Evolutionary conservation across 192 early-diverging fungal genomes (phyloP), one percentile per base, ranked within the genome.

Genomic region (Cetraspora pellucida): DNA sequence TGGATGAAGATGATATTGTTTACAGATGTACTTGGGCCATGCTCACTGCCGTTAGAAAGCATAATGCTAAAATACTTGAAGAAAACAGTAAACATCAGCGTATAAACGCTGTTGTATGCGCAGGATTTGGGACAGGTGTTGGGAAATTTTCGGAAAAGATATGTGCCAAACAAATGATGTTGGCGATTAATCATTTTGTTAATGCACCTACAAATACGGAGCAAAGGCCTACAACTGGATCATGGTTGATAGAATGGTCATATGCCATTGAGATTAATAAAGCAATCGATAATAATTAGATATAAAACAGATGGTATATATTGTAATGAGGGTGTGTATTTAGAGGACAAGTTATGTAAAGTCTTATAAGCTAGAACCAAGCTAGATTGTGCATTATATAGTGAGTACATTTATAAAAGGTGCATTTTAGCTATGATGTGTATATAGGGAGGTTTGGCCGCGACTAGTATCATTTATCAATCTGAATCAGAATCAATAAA

Each of bases 21-120:
- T 78, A 78, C 23, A 31, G 77, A 52, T 78, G 77, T 63, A 72
- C 55, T 27, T 78, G 77, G 77, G 77, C 77, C 6, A 61, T 78
- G 44, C 46, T 78, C 23, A 72, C 77, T 21, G 7, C 31, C 4
- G 54, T 78, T 31, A 27, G 69, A 16, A 57, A 60, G 4, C 77
- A 78, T 50, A 78, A 78, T 60, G 57, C 57, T 5, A 46, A 27
- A 14, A 5, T 61, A 17, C 23, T 47, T 5, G 27, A 47, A 60
- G 19, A 65, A 21, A 28, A 28, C 14, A 17, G 27, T 27, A 28
- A 52, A 10, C 64, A 78, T 23, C 27, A 78, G 31, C 46, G 77
- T 25, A 78, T 78, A 47, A 73, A 70, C 54, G 60, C 31, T 45
- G 43, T 78, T 60, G 10, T 78, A 13, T 72, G 68, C 46, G 58